phyloP scores from a whole-genome alignment of 805 yeast genomes.

The Kuraishia piskuri region DNA sequence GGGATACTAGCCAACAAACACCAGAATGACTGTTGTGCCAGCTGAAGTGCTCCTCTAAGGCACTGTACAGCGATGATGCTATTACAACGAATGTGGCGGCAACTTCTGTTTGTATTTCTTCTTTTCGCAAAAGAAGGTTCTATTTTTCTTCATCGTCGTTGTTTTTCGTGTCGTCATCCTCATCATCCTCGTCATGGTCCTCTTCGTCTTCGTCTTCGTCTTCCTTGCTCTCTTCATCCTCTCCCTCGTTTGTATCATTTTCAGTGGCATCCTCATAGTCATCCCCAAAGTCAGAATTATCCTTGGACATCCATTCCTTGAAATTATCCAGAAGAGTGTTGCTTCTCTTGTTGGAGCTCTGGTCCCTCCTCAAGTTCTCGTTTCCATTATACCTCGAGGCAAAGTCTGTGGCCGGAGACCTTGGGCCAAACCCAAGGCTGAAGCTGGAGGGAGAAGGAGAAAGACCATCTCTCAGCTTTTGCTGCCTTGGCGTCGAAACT shows the following conservation, averaged over 20 bases:
- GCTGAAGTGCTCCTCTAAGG: too few relatives aligned
- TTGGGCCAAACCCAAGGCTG: slow-evolving; percentile 7
- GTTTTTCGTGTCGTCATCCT: slow-evolving; percentile 8
- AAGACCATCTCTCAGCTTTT: background rate
- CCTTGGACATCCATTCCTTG: slow-evolving; percentile 14
- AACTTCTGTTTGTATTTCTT: too few relatives aligned
- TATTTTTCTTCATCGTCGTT: background rate
- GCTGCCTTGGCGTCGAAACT: slow-evolving; percentile 1
- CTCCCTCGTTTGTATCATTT: background rate
- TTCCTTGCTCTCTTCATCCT: slow-evolving; percentile 3
- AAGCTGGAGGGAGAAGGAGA: background rate
- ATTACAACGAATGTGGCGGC: too few relatives aligned
- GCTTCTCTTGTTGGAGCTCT: slow-evolving; percentile 13
- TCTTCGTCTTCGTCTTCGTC: slow-evolving; percentile 7
- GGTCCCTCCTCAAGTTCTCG: slow-evolving; percentile 22
- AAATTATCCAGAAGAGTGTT: slow-evolving; percentile 19
- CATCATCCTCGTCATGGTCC: slow-evolving; percentile 6
- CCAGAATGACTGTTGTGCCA: too few relatives aligned
- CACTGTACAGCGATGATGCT: too few relatives aligned
- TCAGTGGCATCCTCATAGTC: background rate
- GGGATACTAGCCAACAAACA: too few relatives aligned
- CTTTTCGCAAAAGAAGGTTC: background rate
- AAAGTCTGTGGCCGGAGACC: slow-evolving; percentile 59
- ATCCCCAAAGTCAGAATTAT: background rate
- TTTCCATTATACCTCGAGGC: slow-evolving; percentile 58